Conservation (phyloP, 2,329 filamentous ascomycete species). For the Fonsecaea multimorphosa region DNA sequence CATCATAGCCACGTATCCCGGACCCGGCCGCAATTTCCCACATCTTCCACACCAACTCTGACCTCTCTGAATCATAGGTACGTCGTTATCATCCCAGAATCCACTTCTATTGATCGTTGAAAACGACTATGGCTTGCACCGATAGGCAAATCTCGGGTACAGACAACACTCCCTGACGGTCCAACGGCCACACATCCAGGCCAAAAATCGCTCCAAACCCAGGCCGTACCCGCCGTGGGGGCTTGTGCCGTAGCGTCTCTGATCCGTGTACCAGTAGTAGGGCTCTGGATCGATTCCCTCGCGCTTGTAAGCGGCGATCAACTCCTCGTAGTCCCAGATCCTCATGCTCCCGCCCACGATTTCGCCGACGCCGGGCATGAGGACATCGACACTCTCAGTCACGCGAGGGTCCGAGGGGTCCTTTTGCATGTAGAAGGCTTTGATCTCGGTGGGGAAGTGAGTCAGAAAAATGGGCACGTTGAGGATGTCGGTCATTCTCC, state of each 20-base stretch:
- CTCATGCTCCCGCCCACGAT: slow-evolving; percentile 97
- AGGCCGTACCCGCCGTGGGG: slow-evolving; percentile 94
- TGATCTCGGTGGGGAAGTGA: slow-evolving; percentile 96
- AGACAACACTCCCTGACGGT: slow-evolving; percentile 65
- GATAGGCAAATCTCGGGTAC: slow-evolving; percentile 59
- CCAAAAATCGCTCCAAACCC: slow-evolving; percentile 81
- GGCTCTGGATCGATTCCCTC: slow-evolving; percentile 82
- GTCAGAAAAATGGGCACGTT: slow-evolving; percentile 94
- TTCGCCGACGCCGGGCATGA: slow-evolving; percentile 94
- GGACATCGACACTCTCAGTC: slow-evolving; percentile 86
- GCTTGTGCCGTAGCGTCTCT: slow-evolving; percentile 90
- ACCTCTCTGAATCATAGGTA: not conserved
- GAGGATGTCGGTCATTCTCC: slow-evolving; percentile 95
- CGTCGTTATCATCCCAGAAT: not conserved
- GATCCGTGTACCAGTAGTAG: slow-evolving; percentile 99
- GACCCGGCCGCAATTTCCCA: not conserved
- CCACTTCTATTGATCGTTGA: not conserved
- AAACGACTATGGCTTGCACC: slow-evolving; percentile 54
- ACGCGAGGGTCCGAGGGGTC: slow-evolving; percentile 78
- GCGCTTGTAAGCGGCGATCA: slow-evolving; percentile 84
- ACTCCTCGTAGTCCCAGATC: slow-evolving; percentile 87
- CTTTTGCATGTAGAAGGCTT: slow-evolving; percentile 99
- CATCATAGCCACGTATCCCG: slow-evolving; percentile 1
- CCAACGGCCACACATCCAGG: slow-evolving; percentile 70
- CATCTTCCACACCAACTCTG: not conserved